Percentiles rank a stretch among this genome's conserved stretches.
Evolutionary conservation across 2,329 filamentous ascomycete genomes (phyloP).

Genomic region (Nothopassalora personata): DNA sequence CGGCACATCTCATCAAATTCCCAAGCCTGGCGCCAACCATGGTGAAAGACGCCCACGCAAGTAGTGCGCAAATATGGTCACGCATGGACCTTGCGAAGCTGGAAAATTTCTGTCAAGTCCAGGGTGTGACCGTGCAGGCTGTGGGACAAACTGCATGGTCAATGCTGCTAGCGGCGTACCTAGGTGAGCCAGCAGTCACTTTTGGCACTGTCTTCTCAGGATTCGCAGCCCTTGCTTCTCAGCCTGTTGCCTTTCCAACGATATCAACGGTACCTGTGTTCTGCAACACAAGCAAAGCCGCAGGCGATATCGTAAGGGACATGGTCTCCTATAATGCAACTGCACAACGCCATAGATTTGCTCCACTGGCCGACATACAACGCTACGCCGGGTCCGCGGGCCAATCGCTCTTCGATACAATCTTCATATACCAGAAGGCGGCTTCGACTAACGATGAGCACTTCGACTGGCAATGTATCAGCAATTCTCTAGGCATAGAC

Average conservation of each 20-base stretch:
- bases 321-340: conserved; percentile 63
- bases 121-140: conserved; percentile 69
- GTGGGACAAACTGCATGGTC: conserved; percentile 75
- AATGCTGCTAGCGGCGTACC: conserved; percentile 66
- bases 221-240: conserved; percentile 56
- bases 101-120: conserved; percentile 50
- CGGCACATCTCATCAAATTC: conserved; percentile 57
- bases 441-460: conserved; percentile 5
- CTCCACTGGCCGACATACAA: conserved; percentile 66
- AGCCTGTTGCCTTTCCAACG: conserved; percentile 65
- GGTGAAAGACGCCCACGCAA: conserved; percentile 32
- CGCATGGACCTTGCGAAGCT: conserved; percentile 43
- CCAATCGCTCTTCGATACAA: conserved; percentile 70
- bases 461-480: conserved; percentile 54
- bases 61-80: conserved; percentile 36
- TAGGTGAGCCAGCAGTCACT: conserved; percentile 66
- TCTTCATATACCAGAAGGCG: conserved; percentile 74
- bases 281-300: conserved; percentile 51
- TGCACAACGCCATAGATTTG: conserved; percentile 65
- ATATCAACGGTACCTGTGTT: conserved; percentile 74
- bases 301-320: conserved; percentile 52
- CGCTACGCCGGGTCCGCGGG: conserved; percentile 62
- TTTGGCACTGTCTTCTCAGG: conserved; percentile 81
- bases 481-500: conserved; percentile 66
- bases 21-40: conserved; percentile 66